Evolutionary conservation across 2,329 filamentous ascomycete genomes (phyloP).

Genomic region (Cercospora sp.): DNA sequence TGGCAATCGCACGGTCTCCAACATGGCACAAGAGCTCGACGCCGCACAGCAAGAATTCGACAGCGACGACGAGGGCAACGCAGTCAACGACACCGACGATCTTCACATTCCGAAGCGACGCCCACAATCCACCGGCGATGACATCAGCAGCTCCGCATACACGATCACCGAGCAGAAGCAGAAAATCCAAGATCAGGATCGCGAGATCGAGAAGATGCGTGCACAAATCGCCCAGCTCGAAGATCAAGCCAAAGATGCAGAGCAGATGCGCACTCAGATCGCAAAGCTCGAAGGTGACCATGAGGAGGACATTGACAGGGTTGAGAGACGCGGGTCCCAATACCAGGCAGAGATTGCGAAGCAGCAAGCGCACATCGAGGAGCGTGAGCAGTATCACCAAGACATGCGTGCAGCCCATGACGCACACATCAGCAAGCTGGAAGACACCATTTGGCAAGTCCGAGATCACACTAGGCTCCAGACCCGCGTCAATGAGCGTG

Average conservation of each 20-base stretch:
- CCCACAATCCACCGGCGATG: background rate
- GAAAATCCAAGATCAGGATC: background rate
- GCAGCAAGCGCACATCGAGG: background rate
- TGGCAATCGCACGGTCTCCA: slow-evolving; percentile 1
- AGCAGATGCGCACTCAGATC: background rate
- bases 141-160: background rate
- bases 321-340: background rate
- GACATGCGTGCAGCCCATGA: background rate
- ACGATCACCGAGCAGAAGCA: background rate
- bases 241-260: background rate
- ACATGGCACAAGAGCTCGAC: slow-evolving; percentile 11
- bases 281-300: background rate
- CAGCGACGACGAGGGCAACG: slow-evolving; percentile 3
- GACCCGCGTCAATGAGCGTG: background rate
- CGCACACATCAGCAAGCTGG: background rate
- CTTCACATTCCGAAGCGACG: background rate
- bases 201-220: background rate
- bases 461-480: background rate
- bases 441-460: background rate
- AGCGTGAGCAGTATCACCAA: background rate
- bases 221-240: background rate
- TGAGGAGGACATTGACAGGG: background rate
- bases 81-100: background rate
- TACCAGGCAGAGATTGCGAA: background rate
- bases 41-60: background rate